phyloP scores from a whole-genome alignment of 2,329 filamentous ascomycete species.

The Aulographum hederae region DNA sequence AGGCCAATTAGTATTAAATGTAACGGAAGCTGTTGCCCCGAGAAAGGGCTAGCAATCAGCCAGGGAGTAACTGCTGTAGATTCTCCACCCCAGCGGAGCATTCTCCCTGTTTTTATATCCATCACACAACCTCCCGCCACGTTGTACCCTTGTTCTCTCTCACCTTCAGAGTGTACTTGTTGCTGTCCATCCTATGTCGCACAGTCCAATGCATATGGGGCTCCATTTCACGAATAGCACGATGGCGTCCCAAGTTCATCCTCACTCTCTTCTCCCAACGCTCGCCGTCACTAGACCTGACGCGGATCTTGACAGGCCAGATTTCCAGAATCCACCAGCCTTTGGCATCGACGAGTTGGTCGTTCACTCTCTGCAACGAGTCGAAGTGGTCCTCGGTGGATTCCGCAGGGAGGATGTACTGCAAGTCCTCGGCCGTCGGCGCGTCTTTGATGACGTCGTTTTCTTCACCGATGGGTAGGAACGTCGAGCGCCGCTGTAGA shows the following conservation, averaged over 20 bases:
- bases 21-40: no score
- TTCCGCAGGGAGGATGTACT: conserved; percentile 16
- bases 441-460: conserved; percentile 5
- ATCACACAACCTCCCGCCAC: no score
- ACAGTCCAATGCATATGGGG: no score
- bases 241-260: conserved; percentile 20
- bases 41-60: no score
- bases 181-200: no score
- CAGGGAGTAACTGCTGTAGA: no score
- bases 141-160: no score
- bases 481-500: conserved; percentile 13
- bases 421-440: conserved; percentile 8
- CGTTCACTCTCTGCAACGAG: conserved; percentile 17
- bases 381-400: conserved; percentile 26
- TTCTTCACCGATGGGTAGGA: conserved; percentile 7
- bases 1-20: no score
- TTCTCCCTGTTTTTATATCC: no score
- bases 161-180: no score
- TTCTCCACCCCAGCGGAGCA: no score
- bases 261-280: conserved; percentile 20
- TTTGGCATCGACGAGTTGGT: conserved; percentile 19
- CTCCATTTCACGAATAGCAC: conserved; percentile 16
- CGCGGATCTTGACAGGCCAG: conserved; percentile 22
- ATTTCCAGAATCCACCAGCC: conserved; percentile 26
- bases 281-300: conserved; percentile 13